phyloP scores from a whole-genome alignment of 345 rosid genomes.

The Dipteronia dyeriana region DNA sequence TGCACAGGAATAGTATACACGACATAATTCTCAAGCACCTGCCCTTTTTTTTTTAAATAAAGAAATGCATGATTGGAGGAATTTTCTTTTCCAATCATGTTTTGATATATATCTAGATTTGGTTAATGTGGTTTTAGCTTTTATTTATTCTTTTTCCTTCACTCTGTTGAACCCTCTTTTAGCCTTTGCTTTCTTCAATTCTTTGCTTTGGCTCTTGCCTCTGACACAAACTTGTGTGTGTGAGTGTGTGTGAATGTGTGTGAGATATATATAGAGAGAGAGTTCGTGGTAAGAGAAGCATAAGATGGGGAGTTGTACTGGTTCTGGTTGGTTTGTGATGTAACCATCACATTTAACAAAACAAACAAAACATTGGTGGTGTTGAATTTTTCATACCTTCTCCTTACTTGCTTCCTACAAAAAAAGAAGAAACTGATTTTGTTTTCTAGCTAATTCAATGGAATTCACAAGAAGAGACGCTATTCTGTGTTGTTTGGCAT shows the following conservation, averaged over 20 bases:
- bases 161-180: constrained; percentile 41
- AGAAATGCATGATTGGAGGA: constrained; percentile 46
- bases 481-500: constrained; percentile 29
- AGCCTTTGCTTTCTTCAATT: constrained; percentile 19
- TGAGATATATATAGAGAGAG: constrained; percentile 28
- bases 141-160: constrained; percentile 39
- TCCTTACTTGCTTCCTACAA: constrained; percentile 18
- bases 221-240: constrained; percentile 31
- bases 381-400: constrained; percentile 24
- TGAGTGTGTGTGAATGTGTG: constrained; percentile 7
- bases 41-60: constrained; percentile 16
- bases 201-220: constrained; percentile 35
- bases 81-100: constrained; percentile 39
- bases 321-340: constrained; percentile 7
- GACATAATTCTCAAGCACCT: constrained; percentile 25
- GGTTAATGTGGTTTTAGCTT: constrained; percentile 37
- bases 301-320: constrained; percentile 17
- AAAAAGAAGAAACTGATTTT: constrained; percentile 19
- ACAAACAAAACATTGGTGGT: constrained; percentile 17
- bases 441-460: constrained; percentile 30
- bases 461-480: constrained; percentile 34
- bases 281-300: constrained; percentile 22
- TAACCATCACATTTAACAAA: constrained; percentile 19
- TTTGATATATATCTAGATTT: constrained; percentile 42
- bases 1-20: neutral